phyloP scores from a whole-genome alignment of 2,329 filamentous ascomycete genomes.

The Corinectria fuckeliana region DNA sequence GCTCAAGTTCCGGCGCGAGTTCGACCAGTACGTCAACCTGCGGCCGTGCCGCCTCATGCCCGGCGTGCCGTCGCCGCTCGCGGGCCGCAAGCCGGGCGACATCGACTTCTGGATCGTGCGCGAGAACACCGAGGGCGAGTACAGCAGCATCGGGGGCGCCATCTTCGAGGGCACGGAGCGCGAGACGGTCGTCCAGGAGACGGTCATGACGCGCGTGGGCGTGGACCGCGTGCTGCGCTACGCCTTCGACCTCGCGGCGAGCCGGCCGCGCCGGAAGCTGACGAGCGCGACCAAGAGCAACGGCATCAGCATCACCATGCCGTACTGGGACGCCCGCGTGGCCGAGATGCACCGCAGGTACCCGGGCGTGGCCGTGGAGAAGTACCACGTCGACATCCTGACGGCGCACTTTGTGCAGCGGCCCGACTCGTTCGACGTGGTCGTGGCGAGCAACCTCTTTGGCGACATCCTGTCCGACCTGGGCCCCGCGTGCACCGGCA shows the following conservation, averaged over 20 bases:
- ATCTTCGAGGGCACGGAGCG: conserved; percentile 65
- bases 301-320: conserved; percentile 71
- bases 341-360: conserved; percentile 60
- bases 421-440: conserved; percentile 65
- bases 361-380: conserved; percentile 65
- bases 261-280: conserved; percentile 63
- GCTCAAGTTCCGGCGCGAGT: conserved; percentile 69
- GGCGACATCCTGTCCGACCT: conserved; percentile 76
- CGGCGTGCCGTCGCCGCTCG: conserved; percentile 64
- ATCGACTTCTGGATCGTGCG: conserved; percentile 72
- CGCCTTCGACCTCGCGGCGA: conserved; percentile 67
- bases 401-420: conserved; percentile 68
- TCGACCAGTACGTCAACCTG: conserved; percentile 74
- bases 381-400: conserved; percentile 72
- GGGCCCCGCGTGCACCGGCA: conserved; percentile 72
- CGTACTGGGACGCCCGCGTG: conserved; percentile 70
- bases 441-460: conserved; percentile 68
- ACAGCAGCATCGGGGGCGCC: conserved; percentile 68
- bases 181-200: conserved; percentile 67
- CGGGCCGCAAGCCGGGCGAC: conserved; percentile 59
- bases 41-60: conserved; percentile 68
- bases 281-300: conserved; percentile 73
- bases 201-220: conserved; percentile 67
- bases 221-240: conserved; percentile 68
- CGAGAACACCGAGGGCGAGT: conserved; percentile 73